Evolutionary conservation across 179 eudicot species (phyloP).

Genomic region (Nepenthes alata): DNA sequence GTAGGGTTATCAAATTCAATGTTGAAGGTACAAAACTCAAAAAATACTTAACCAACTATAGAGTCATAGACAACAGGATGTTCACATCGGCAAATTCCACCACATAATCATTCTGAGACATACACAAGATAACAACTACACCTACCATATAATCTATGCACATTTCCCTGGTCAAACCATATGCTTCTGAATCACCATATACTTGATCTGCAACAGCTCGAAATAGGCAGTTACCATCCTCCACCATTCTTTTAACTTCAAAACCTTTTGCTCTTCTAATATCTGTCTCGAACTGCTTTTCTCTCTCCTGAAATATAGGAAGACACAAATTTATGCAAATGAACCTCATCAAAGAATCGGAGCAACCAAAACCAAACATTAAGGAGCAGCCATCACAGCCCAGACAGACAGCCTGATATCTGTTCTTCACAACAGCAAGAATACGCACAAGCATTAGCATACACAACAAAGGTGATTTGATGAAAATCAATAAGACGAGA

Average conservation of each 20-base stretch:
- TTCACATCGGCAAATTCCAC: too few relatives aligned
- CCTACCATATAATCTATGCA: slow-evolving; percentile 97
- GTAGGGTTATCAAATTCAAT: too few relatives aligned
- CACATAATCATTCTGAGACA: too few relatives aligned
- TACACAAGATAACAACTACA: background rate
- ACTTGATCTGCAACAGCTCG: slow-evolving; percentile 99
- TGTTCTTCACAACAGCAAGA: background rate
- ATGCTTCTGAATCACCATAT: slow-evolving; percentile 79
- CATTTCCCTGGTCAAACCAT: slow-evolving; percentile 93
- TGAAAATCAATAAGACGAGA: too few relatives aligned
- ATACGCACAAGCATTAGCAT: background rate
- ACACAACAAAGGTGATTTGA: background rate
- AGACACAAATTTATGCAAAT: slow-evolving; percentile 4
- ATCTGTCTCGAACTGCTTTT: slow-evolving; percentile 86
- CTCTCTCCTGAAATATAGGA: slow-evolving; percentile 59
- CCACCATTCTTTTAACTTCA: slow-evolving; percentile 84
- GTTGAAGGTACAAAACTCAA: too few relatives aligned
- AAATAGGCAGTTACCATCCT: slow-evolving; percentile 90
- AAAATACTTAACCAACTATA: too few relatives aligned
- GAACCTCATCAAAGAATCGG: background rate
- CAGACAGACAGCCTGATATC: background rate
- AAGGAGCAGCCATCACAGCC: too few relatives aligned
- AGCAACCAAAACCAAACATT: background rate
- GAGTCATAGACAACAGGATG: too few relatives aligned
- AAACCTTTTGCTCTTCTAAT: slow-evolving; percentile 73